These are phyloP conservation scores for Trichoderma orchidacearum DNA, from an alignment of 495 filamentous ascomycete genomes.

Conservation along the genomic window DNA sequence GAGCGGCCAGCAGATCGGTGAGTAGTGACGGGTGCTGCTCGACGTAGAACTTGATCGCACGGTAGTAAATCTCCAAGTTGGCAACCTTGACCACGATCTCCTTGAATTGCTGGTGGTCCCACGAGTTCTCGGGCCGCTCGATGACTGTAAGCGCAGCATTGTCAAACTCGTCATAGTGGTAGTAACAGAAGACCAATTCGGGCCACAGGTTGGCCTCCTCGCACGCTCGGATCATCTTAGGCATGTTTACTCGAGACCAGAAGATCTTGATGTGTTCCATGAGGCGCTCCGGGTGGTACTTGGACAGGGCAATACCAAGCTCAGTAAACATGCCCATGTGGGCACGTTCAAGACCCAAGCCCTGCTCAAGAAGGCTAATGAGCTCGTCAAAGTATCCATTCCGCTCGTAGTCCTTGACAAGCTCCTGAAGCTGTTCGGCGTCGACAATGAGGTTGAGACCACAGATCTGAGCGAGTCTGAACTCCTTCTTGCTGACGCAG, in stretches of 20 bases:
- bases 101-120: constrained; percentile 99
- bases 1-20: constrained; percentile 83
- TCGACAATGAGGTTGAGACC: constrained; percentile 98
- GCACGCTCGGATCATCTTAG: constrained; percentile 90
- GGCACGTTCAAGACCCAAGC: constrained; percentile 78
- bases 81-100: constrained; percentile 97
- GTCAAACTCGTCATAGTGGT: constrained; percentile 98
- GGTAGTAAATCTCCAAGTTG: constrained; percentile 98
- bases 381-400: constrained; percentile 98
- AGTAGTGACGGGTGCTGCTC: constrained; percentile 91
- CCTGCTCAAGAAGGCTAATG: constrained; percentile 86
- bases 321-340: constrained; percentile 92
- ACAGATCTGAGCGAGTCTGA: constrained; percentile 97
- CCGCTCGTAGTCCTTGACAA: constrained; percentile 91
- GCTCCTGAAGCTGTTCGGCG: constrained; percentile 85
- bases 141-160: constrained; percentile 98
- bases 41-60: constrained; percentile 93
- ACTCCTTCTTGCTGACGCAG: constrained; percentile 96
- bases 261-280: constrained; percentile 99
- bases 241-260: constrained; percentile 97
- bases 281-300: constrained; percentile 88
- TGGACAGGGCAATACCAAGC: constrained; percentile 86
- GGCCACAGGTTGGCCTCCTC: constrained; percentile 97
- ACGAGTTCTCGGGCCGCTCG: constrained; percentile 95
- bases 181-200: constrained; percentile 96